Conservation (phyloP, 345 rosid species). For the Salix dunnii region DNA sequence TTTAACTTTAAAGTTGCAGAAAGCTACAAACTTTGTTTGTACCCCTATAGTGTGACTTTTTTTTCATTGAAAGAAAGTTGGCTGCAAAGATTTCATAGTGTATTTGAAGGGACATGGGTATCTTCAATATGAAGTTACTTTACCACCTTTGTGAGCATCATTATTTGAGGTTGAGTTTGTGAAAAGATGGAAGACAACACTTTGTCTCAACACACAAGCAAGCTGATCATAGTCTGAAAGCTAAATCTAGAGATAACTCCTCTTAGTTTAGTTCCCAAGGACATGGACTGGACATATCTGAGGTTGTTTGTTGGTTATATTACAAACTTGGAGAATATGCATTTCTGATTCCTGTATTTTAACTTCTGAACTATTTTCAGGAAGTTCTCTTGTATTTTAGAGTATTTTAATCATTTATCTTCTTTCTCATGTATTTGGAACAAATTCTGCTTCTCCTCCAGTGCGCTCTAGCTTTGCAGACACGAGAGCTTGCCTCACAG, state of each 20-base stretch:
- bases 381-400: background rate
- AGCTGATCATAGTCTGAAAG: background rate
- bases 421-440: constrained; percentile 1
- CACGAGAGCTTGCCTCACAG: background rate
- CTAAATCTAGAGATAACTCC: background rate
- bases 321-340: background rate
- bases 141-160: background rate
- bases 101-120: background rate
- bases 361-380: background rate
- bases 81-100: background rate
- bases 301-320: background rate
- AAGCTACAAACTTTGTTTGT: constrained; percentile 18
- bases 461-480: background rate
- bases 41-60: background rate
- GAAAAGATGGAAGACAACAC: background rate
- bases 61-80: background rate
- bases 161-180: background rate
- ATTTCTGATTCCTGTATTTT: background rate
- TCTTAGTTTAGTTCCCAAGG: background rate
- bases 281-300: background rate
- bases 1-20: constrained; percentile 10
- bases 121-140: background rate
- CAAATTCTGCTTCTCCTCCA: background rate
- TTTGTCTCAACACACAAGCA: background rate
- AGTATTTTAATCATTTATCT: background rate